A percentile compares a stretch with the other conserved stretches of the same genome.
These are phyloP conservation scores for Beauveria sp. DNA, from an alignment of 2,329 filamentous ascomycete genomes.

Conservation along the genomic window DNA sequence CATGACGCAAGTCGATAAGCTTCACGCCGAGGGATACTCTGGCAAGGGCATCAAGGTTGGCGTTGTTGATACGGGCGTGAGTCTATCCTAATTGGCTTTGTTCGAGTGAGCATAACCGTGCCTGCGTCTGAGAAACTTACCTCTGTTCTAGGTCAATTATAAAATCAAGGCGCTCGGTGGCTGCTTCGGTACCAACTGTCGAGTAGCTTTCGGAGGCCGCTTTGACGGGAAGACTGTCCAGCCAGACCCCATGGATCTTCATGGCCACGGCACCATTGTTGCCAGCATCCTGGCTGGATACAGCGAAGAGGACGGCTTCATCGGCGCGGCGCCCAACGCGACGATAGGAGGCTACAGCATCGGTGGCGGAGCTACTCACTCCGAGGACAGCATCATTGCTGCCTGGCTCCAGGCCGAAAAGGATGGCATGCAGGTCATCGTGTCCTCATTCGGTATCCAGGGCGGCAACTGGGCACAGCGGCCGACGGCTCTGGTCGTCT, in stretches of 20 bases:
- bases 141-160: background rate
- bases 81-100: background rate
- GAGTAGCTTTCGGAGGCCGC: constrained; percentile 51
- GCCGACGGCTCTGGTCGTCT: constrained; percentile 40
- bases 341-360: constrained; percentile 49
- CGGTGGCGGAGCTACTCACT: constrained; percentile 44
- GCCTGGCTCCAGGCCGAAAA: constrained; percentile 54
- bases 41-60: background rate
- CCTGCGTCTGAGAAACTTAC: background rate
- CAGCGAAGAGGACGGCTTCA: constrained; percentile 42
- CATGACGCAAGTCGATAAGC: background rate
- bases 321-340: constrained; percentile 49
- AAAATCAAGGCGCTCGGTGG: background rate
- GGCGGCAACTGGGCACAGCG: constrained; percentile 44
- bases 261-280: constrained; percentile 54
- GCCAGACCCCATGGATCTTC: constrained; percentile 45
- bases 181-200: constrained; percentile 51
- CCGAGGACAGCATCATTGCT: constrained; percentile 50
- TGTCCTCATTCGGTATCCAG: constrained; percentile 41
- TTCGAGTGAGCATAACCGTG: background rate
- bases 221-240: constrained; percentile 52
- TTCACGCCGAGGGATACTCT: background rate
- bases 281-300: constrained; percentile 56
- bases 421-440: constrained; percentile 49
- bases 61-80: background rate